phyloP scores from a whole-genome alignment of 2,329 filamentous ascomycete species.

The Penicillium sp. region DNA sequence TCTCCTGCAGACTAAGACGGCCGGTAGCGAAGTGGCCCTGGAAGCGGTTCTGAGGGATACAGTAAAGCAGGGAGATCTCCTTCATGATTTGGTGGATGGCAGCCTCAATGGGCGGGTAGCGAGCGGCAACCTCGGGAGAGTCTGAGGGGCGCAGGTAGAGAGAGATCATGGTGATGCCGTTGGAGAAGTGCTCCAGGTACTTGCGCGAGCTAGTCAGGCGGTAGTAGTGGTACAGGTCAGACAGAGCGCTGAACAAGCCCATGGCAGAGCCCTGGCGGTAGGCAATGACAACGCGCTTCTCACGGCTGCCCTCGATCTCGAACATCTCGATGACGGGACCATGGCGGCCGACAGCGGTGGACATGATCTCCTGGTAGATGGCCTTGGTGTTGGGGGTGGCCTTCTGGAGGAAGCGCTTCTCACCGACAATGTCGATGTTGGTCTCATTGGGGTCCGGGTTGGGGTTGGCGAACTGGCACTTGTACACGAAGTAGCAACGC shows the following conservation, averaged over 20 bases:
- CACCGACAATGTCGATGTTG: slow-evolving; percentile 86
- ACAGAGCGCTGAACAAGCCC: slow-evolving; percentile 92
- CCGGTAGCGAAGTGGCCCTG: slow-evolving; percentile 86
- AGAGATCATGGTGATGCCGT: slow-evolving; percentile 96
- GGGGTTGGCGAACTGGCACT: slow-evolving; percentile 83
- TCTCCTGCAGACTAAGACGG: slow-evolving; percentile 89
- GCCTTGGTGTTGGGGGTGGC: slow-evolving; percentile 93
- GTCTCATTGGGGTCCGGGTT: slow-evolving; percentile 78
- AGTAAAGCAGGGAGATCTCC: slow-evolving; percentile 95
- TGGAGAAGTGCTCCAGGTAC: slow-evolving; percentile 98
- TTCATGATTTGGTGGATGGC: slow-evolving; percentile 99
- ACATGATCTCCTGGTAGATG: slow-evolving; percentile 93
- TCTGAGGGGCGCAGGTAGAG: slow-evolving; percentile 83
- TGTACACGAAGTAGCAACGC: slow-evolving; percentile 98
- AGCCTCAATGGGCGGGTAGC: slow-evolving; percentile 81
- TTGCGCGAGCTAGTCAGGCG: slow-evolving; percentile 94
- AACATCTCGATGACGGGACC: slow-evolving; percentile 98
- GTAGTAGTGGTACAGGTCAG: slow-evolving; percentile 98
- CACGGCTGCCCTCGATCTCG: slow-evolving; percentile 85
- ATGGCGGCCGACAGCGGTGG: slow-evolving; percentile 78
- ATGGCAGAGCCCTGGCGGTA: slow-evolving; percentile 92
- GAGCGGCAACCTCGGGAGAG: slow-evolving; percentile 57
- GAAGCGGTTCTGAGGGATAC: slow-evolving; percentile 96
- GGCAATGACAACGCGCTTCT: slow-evolving; percentile 92
- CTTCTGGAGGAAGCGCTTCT: slow-evolving; percentile 93